Conservation (phyloP, 257 asterid species). For the Avicennia marina region DNA sequence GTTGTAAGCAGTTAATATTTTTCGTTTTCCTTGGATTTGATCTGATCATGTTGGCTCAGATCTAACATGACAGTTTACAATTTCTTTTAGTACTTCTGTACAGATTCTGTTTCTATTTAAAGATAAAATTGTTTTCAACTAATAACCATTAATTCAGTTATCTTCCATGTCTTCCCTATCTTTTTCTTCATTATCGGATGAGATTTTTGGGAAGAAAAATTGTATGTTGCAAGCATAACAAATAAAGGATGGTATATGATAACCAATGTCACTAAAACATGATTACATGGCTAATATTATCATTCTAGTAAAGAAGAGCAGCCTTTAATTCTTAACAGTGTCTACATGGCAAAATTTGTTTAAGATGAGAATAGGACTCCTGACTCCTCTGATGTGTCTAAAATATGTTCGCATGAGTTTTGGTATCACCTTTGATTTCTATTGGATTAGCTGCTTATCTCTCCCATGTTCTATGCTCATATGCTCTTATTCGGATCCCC, state of each 20-base stretch:
- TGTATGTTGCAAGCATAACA: background rate
- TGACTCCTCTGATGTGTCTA: background rate
- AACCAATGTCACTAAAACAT: background rate
- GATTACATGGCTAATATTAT: background rate
- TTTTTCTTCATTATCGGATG: background rate
- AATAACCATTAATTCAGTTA: background rate
- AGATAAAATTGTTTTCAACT: background rate
- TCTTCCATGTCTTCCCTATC: background rate
- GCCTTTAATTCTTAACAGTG: background rate
- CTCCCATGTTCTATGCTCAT: too few species aligned
- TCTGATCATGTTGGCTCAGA: background rate
- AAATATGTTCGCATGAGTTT: background rate
- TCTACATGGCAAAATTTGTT: background rate
- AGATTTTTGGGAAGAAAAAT: background rate
- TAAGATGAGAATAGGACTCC: background rate
- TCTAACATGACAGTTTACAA: background rate
- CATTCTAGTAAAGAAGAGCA: background rate
- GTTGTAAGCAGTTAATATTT: background rate
- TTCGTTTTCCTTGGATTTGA: background rate
- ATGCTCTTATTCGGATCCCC: too few species aligned
- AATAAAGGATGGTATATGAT: background rate
- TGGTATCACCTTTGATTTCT: background rate
- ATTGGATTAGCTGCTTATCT: background rate
- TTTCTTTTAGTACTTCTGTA: background rate
- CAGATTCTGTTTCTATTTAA: background rate